Percentiles rank a stretch among this genome's conserved stretches.
Conservation (phyloP, 2,329 filamentous ascomycete species). For the Ciborinia camelliae region DNA sequence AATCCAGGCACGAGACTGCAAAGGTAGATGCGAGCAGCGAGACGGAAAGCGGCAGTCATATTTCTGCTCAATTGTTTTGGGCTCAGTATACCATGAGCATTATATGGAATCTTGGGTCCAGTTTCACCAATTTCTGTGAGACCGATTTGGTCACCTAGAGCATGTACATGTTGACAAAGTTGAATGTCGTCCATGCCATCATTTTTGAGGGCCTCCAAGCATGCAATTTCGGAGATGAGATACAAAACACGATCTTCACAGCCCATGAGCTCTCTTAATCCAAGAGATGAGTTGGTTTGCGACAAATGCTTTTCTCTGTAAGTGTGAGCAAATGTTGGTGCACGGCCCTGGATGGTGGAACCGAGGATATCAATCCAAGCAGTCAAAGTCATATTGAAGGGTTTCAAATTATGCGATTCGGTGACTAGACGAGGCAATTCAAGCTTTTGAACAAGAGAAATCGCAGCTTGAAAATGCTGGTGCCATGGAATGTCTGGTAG, state of each 20-base stretch:
- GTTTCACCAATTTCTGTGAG: slow-evolving; percentile 66
- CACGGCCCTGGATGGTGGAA: slow-evolving; percentile 82
- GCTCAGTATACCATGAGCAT: slow-evolving; percentile 69
- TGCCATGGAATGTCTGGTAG: slow-evolving; percentile 94
- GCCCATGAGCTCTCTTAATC: slow-evolving; percentile 90
- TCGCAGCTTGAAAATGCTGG: slow-evolving; percentile 91
- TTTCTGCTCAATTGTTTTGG: slow-evolving; percentile 82
- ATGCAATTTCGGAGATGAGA: slow-evolving; percentile 94
- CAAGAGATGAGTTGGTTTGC: slow-evolving; percentile 55
- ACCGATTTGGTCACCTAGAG: slow-evolving; percentile 83
- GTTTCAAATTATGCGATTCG: slow-evolving; percentile 44
- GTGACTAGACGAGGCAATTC: slow-evolving; percentile 68
- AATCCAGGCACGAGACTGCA: slow-evolving; percentile 91
- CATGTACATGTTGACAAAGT: slow-evolving; percentile 83
- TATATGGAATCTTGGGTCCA: slow-evolving; percentile 58
- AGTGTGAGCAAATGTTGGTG: slow-evolving; percentile 87
- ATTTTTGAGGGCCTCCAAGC: slow-evolving; percentile 82
- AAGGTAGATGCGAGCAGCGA: slow-evolving; percentile 93
- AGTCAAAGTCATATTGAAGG: slow-evolving; percentile 93
- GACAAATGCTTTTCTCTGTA: slow-evolving; percentile 93
- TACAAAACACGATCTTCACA: slow-evolving; percentile 98
- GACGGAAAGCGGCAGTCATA: slow-evolving; percentile 85
- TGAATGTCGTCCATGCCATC: slow-evolving; percentile 81
- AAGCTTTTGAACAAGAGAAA: slow-evolving; percentile 79
- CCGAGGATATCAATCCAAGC: slow-evolving; percentile 98